Percentiles rank a stretch among this genome's conserved stretches.
phyloP scores from a whole-genome alignment of 202 grass and related monocot genomes.

The Eragrostis tef region DNA sequence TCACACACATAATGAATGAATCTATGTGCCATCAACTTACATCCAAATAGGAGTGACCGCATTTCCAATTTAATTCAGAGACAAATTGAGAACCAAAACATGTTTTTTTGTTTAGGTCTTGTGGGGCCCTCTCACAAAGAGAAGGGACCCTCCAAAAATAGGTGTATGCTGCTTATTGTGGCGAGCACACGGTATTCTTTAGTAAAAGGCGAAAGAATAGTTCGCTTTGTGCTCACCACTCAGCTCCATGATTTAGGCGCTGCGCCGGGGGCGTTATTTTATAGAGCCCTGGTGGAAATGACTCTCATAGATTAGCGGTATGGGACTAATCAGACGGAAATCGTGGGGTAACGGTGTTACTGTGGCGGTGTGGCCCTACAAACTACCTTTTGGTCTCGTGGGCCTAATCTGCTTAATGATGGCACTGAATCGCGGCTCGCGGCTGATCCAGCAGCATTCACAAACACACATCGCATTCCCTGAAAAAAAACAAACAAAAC shows the following conservation, averaged over 20 bases:
- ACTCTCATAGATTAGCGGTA: background rate
- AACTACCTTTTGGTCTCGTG: too few species aligned
- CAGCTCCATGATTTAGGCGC: slow-evolving; percentile 52
- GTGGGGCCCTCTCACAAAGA: slow-evolving; percentile 31
- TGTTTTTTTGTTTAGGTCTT: background rate
- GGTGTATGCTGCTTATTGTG: slow-evolving; percentile 49
- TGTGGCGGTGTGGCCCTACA: background rate
- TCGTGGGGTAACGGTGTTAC: background rate
- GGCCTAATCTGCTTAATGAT: background rate
- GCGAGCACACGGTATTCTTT: slow-evolving; percentile 75
- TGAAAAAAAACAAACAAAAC: too few species aligned
- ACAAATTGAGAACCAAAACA: background rate
- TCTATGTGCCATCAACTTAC: too few species aligned
- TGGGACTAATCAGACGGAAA: slow-evolving; percentile 33
- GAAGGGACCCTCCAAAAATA: slow-evolving; percentile 39
- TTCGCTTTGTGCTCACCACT: slow-evolving; percentile 64
- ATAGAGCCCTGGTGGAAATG: background rate
- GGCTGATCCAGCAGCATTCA: background rate
- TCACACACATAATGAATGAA: too few species aligned
- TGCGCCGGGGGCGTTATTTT: background rate
- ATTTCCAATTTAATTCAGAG: too few species aligned
- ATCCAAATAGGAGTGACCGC: too few species aligned
- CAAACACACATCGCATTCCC: background rate
- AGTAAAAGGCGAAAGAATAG: slow-evolving; percentile 95
- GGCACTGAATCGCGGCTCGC: background rate